Conservation (phyloP, 148 eudicot species). For the Euryodendron excelsum region DNA sequence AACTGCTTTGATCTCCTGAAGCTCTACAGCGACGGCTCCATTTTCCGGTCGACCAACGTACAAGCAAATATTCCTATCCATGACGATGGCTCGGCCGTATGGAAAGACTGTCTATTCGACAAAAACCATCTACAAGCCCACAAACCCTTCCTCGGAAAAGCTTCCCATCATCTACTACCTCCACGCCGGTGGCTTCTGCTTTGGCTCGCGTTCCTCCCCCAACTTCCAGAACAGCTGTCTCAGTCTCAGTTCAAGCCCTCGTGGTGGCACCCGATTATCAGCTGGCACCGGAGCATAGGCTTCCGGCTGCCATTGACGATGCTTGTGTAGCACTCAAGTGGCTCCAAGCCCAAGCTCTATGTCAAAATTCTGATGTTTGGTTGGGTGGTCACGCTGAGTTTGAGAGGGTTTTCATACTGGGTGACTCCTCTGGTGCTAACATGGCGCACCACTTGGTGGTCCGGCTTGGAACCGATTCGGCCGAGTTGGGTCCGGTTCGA, state of each 20-base stretch:
- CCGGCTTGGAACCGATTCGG: conserved; percentile 40
- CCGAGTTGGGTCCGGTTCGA: conserved; percentile 32
- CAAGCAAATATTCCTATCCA: conserved; percentile 24
- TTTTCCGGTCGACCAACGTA: conserved; percentile 33
- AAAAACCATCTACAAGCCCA: conserved; percentile 26
- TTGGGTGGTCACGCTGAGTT: conserved; percentile 37
- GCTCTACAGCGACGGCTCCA: conserved; percentile 61
- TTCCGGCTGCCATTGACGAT: conserved; percentile 52
- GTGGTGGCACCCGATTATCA: conserved; percentile 68
- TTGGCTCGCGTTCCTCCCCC: conserved; percentile 75
- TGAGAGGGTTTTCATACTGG: conserved; percentile 51
- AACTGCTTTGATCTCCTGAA: conserved; percentile 59
- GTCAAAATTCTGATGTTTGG: conserved; percentile 8
- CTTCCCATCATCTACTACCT: conserved; percentile 55
- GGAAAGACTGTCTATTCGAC: conserved; percentile 57
- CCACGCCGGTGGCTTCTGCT: conserved; percentile 82
- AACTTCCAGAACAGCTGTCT: conserved; percentile 55
- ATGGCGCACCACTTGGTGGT: conserved; percentile 69
- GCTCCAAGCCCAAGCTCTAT: conserved; percentile 45
- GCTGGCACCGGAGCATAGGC: conserved; percentile 73
- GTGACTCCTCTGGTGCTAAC: conserved; percentile 80
- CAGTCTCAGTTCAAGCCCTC: conserved; percentile 48
- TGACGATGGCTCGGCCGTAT: conserved; percentile 38
- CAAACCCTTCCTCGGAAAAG: neutral
- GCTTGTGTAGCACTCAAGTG: conserved; percentile 41